Conservation (phyloP, 805 yeast genomes). For the Ogataea trehalophila region DNA sequence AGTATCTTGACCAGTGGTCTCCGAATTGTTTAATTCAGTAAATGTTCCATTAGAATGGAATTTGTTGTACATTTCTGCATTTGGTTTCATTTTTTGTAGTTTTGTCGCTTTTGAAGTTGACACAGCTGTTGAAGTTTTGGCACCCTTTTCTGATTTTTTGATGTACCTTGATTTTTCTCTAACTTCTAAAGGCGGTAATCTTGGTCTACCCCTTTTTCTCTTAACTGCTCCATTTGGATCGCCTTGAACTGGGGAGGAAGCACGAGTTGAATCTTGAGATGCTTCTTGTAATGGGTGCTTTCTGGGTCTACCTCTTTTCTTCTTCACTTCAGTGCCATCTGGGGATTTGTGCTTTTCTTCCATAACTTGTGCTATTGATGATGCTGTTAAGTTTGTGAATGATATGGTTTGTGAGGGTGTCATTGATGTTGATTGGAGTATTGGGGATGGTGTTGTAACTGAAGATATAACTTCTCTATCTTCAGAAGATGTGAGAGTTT, state of each 20-base stretch:
- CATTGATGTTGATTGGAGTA: background rate
- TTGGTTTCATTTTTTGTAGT: too few relatives aligned
- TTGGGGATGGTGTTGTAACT: background rate
- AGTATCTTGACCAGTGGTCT: too few relatives aligned
- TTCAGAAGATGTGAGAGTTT: background rate
- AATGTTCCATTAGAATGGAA: too few relatives aligned
- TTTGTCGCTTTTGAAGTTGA: too few relatives aligned
- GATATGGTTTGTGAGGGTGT: background rate
- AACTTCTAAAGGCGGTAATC: slow-evolving; percentile 24
- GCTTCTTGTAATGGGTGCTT: slow-evolving; percentile 10
- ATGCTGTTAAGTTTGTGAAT: background rate
- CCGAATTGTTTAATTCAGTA: too few relatives aligned
- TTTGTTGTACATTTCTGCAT: too few relatives aligned
- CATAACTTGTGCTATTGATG: background rate
- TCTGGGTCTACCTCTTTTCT: slow-evolving; percentile 21
- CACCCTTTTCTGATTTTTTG: slow-evolving; percentile 14
- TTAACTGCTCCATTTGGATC: slow-evolving; percentile 6
- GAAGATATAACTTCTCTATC: background rate
- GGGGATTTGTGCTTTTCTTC: too few relatives aligned
- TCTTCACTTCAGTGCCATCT: background rate
- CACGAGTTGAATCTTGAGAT: background rate
- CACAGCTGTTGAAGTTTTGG: slow-evolving; percentile 1
- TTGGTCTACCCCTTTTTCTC: slow-evolving; percentile 27
- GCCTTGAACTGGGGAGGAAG: background rate
- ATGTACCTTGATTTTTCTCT: slow-evolving; percentile 23